Evolutionary conservation across 1,284 basidiomycete genomes (phyloP).

Genomic region (Ceratobasidium theobromae): DNA sequence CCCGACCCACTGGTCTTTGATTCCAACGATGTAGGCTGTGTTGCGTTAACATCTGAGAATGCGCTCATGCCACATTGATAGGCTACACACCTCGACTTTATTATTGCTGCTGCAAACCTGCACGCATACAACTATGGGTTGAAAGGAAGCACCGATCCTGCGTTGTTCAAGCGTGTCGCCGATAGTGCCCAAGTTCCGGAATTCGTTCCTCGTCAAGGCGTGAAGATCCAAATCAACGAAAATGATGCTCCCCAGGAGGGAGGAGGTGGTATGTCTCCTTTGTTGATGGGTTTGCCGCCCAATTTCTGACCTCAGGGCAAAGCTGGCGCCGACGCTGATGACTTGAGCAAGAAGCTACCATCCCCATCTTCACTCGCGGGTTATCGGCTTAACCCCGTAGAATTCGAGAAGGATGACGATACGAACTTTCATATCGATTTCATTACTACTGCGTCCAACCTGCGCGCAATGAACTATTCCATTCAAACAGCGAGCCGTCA

Average conservation of each 20-base stretch:
- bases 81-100: slow-evolving; percentile 86
- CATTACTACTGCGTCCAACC: slow-evolving; percentile 96
- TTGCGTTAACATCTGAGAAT: not conserved
- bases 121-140: slow-evolving; percentile 99
- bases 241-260: slow-evolving; percentile 77
- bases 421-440: slow-evolving; percentile 99
- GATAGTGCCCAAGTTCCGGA: slow-evolving; percentile 88
- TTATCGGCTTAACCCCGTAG: slow-evolving; percentile 91
- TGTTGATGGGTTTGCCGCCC: not conserved
- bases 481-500: slow-evolving; percentile 89
- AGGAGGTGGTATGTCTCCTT: slow-evolving; percentile 45
- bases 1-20: slow-evolving; percentile 92
- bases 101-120: slow-evolving; percentile 93
- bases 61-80: slow-evolving; percentile 42
- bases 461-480: slow-evolving; percentile 94
- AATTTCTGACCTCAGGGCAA: slow-evolving; percentile 44
- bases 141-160: slow-evolving; percentile 82
- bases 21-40: slow-evolving; percentile 72
- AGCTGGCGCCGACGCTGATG: slow-evolving; percentile 60
- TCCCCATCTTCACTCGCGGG: slow-evolving; percentile 88
- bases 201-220: slow-evolving; percentile 88
- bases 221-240: slow-evolving; percentile 95
- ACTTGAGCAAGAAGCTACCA: slow-evolving; percentile 71
- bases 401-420: slow-evolving; percentile 99
- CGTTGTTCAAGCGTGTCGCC: slow-evolving; percentile 81